These are phyloP conservation scores for Umbelopsis sp. DNA, from an alignment of 192 early-diverging fungal genomes.

Conservation along the genomic window DNA sequence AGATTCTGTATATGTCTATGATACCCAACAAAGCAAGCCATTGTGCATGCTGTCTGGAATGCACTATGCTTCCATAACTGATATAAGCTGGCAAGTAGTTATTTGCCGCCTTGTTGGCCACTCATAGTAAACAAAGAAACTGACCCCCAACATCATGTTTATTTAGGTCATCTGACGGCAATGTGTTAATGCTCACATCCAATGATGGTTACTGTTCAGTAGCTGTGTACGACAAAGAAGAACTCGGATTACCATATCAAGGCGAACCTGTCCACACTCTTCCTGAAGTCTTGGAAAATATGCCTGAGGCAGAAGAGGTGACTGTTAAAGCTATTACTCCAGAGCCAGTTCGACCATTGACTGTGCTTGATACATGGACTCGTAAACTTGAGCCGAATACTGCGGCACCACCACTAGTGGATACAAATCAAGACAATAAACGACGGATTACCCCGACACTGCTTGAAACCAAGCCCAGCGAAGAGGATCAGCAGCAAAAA, in stretches of 20 bases:
- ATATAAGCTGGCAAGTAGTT: conserved; percentile 78
- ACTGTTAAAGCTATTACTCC: background rate
- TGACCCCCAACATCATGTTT: background rate
- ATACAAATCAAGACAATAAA: conserved; percentile 15
- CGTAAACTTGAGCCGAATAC: background rate
- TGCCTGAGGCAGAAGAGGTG: background rate
- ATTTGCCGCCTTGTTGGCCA: background rate
- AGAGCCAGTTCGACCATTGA: conserved; percentile 6
- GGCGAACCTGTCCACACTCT: background rate
- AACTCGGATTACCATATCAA: conserved; percentile 54
- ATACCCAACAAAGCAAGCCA: conserved; percentile 75
- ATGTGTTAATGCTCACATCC: conserved; percentile 73
- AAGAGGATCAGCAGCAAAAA: conserved; percentile 7
- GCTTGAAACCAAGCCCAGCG: conserved; percentile 8
- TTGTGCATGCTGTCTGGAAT: conserved; percentile 75
- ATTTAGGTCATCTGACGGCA: conserved; percentile 69
- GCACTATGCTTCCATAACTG: conserved; percentile 90
- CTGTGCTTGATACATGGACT: conserved; percentile 6
- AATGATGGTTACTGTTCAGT: conserved; percentile 89
- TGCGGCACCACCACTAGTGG: background rate
- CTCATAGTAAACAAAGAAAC: conserved; percentile 10
- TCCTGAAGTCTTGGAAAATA: background rate
- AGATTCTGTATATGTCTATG: conserved; percentile 83
- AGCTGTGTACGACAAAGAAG: conserved; percentile 69
- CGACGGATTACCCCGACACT: conserved; percentile 14